These are phyloP conservation scores for Stentor coeruleus DNA, from an alignment of 73 alveolate species.

Conservation along the genomic window DNA sequence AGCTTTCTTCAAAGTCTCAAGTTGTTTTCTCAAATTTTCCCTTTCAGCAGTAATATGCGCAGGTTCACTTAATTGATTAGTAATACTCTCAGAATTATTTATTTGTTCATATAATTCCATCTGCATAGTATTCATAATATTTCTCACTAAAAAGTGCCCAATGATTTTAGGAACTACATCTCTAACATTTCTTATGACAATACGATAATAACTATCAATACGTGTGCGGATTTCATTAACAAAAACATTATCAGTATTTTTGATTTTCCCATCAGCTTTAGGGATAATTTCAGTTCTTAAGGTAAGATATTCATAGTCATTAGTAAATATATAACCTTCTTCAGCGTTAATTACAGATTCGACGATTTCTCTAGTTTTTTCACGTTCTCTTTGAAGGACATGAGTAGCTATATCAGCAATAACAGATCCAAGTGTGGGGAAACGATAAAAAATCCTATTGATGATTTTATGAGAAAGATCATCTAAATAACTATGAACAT, in stretches of 20 bases:
- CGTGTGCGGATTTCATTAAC: slow-evolving; percentile 78
- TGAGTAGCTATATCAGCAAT: slow-evolving; percentile 52
- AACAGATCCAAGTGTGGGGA: slow-evolving; percentile 63
- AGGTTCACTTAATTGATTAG: no score
- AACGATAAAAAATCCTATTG: slow-evolving; percentile 60
- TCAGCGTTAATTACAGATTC: slow-evolving; percentile 84
- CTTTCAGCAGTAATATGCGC: no score
- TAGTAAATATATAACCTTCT: slow-evolving; percentile 87
- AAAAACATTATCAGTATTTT: slow-evolving; percentile 62
- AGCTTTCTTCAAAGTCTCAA: no score
- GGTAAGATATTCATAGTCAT: slow-evolving; percentile 78
- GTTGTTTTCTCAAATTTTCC: no score
- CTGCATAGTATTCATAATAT: slow-evolving; percentile 58
- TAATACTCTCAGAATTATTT: no score
- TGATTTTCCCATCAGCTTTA: no score
- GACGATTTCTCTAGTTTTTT: slow-evolving; percentile 60
- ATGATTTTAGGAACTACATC: slow-evolving; percentile 88
- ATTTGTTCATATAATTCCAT: slow-evolving; percentile 54
- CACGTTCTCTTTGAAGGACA: slow-evolving; percentile 61
- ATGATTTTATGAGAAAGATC: slow-evolving; percentile 52
- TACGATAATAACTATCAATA: slow-evolving; percentile 70
- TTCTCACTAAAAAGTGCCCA: slow-evolving; percentile 89
- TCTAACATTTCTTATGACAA: slow-evolving; percentile 77
- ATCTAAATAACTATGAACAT: slow-evolving; percentile 55
- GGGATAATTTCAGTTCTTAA: slow-evolving; percentile 26